A percentile compares a stretch with the other conserved stretches of the same genome.
These are phyloP conservation scores for Agaricus blazei DNA, from an alignment of 768 basidiomycete species.

Conservation along the genomic window DNA sequence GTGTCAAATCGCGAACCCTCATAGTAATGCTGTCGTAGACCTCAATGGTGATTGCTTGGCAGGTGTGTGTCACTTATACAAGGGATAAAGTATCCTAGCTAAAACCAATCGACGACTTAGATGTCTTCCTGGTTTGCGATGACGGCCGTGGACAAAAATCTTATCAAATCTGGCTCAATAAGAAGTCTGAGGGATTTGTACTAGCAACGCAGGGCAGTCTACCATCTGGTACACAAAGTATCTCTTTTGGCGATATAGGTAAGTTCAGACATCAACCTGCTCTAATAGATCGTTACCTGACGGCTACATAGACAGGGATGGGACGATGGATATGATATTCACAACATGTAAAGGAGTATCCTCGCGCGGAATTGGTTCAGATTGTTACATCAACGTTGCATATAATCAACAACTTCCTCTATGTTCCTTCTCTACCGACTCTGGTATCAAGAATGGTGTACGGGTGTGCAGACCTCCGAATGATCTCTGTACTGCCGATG, in stretches of 20 bases:
- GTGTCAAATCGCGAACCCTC: constrained; percentile 82
- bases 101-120: constrained; percentile 29
- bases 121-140: constrained; percentile 87
- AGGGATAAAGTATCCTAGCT: neutral
- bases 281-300: neutral
- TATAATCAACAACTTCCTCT: constrained; percentile 89
- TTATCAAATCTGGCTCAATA: constrained; percentile 92
- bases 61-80: constrained; percentile 37
- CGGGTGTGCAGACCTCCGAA: constrained; percentile 70
- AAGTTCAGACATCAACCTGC: constrained; percentile 15
- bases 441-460: constrained; percentile 42
- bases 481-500: constrained; percentile 78
- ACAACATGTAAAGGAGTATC: constrained; percentile 69
- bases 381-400: constrained; percentile 85
- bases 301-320: constrained; percentile 71
- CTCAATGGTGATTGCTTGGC: constrained; percentile 95
- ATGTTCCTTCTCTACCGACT: constrained; percentile 56
- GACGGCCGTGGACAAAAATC: constrained; percentile 51
- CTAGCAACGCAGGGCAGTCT: constrained; percentile 64
- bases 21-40: constrained; percentile 93
- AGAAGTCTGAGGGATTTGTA: constrained; percentile 69
- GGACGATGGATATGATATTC: constrained; percentile 94
- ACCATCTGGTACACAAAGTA: constrained; percentile 70
- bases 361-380: constrained; percentile 63
- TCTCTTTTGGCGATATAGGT: constrained; percentile 93